Evolutionary conservation across 257 asterid genomes (phyloP).

Genomic region (Leptodermis oblonga): DNA sequence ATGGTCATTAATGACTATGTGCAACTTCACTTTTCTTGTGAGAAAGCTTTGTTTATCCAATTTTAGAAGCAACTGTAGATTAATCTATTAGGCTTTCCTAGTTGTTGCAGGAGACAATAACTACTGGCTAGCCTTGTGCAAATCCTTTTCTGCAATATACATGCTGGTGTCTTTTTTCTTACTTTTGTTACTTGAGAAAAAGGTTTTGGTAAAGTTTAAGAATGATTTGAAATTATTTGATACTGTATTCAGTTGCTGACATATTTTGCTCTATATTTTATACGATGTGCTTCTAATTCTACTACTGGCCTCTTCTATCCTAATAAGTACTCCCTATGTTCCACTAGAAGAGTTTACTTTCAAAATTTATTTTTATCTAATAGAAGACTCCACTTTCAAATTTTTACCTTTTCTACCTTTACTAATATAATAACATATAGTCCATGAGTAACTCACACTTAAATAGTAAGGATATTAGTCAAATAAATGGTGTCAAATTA

Average conservation of each 20-base stretch:
- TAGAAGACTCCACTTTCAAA: too few relatives aligned
- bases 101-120: not conserved
- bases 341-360: too few relatives aligned
- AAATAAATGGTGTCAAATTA: too few relatives aligned
- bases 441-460: too few relatives aligned
- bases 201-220: not conserved
- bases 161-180: not conserved
- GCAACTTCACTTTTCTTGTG: not conserved
- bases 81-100: not conserved
- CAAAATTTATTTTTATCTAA: too few relatives aligned
- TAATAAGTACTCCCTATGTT: too few relatives aligned
- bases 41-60: not conserved
- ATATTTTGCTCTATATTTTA: not conserved
- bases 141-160: not conserved
- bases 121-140: not conserved
- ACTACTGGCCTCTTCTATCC: not conserved
- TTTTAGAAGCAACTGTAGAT: not conserved
- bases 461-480: too few relatives aligned
- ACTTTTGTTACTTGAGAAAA: not conserved
- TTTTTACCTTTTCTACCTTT: too few relatives aligned
- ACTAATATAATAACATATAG: too few relatives aligned
- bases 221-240: not conserved
- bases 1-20: not conserved
- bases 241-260: not conserved
- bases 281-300: not conserved